Conservation (phyloP, 2,329 filamentous ascomycete species). For the Fusarium nygamai region DNA sequence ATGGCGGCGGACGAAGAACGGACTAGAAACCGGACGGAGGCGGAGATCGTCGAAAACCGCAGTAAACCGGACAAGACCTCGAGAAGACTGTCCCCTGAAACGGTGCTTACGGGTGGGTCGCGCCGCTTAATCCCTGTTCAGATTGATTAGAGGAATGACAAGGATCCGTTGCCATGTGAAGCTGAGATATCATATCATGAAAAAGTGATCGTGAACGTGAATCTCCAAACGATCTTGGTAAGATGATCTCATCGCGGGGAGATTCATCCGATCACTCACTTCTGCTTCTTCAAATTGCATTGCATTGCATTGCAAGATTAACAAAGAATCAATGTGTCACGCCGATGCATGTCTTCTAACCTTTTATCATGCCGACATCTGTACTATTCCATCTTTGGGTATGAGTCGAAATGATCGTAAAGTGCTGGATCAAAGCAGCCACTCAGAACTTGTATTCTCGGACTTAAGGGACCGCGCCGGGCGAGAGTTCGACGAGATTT, state of each 20-base stretch:
- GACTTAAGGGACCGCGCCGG: neutral
- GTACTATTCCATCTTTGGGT: neutral
- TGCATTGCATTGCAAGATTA: neutral
- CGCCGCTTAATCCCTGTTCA: neutral
- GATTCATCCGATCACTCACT: neutral
- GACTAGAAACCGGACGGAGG: neutral
- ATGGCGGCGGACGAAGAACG: neutral
- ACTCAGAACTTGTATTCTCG: neutral
- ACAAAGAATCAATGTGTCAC: neutral
- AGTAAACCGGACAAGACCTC: neutral
- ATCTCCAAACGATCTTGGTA: neutral
- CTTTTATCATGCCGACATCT: neutral
- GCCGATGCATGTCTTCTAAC: neutral
- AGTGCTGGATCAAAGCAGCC: neutral
- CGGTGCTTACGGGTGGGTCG: neutral
- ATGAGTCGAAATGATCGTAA: conserved; percentile 19
- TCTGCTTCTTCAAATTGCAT: neutral
- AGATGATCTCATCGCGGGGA: neutral
- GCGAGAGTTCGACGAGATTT: neutral
- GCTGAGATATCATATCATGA: neutral
- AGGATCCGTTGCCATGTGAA: neutral
- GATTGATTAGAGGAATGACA: neutral
- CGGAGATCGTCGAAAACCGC: neutral
- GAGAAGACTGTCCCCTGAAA: neutral
- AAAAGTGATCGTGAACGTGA: neutral